phyloP scores from a whole-genome alignment of 352 stramenopile species.

The Pelagophyceae sp. region DNA sequence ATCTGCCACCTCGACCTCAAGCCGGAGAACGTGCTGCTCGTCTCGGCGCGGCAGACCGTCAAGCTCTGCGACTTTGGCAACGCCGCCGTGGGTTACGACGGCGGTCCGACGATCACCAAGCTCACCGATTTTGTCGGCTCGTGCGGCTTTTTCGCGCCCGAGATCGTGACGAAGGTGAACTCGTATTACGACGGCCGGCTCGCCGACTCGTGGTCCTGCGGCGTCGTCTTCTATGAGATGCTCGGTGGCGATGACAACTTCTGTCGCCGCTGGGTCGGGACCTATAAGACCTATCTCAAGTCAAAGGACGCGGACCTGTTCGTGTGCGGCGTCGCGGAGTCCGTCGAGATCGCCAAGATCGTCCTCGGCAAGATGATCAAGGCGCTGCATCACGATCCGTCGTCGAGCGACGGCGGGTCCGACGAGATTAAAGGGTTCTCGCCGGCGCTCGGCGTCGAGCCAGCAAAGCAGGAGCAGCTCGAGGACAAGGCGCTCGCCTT shows the following conservation, averaged over 20 bases:
- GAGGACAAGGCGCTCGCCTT: no score
- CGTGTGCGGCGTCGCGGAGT: no score
- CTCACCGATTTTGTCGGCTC: conserved; percentile 55
- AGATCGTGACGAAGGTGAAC: conserved; percentile 47
- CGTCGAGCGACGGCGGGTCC: no score
- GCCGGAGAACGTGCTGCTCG: conserved; percentile 89
- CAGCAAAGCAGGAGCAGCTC: no score
- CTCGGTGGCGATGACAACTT: conserved; percentile 57
- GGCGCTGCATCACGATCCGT: no score
- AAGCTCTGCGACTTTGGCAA: conserved; percentile 16
- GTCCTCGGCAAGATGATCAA: no score
- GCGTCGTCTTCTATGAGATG: conserved; percentile 63
- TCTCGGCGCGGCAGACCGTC: not conserved
- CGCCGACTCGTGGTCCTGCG: conserved; percentile 63
- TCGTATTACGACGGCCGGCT: conserved; percentile 60
- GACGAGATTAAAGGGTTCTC: no score
- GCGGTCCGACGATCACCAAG: no score
- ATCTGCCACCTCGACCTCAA: conserved; percentile 90
- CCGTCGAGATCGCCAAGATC: no score
- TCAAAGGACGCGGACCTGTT: no score
- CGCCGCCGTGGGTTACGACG: not conserved
- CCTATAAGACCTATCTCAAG: no score
- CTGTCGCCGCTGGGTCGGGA: conserved; percentile 55
- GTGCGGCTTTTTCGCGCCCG: conserved; percentile 56
- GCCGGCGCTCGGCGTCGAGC: no score